A percentile compares a stretch with the other conserved stretches of the same genome.
Conservation (phyloP, 2,329 filamentous ascomycete genomes). For the Aureobasidium musti region DNA sequence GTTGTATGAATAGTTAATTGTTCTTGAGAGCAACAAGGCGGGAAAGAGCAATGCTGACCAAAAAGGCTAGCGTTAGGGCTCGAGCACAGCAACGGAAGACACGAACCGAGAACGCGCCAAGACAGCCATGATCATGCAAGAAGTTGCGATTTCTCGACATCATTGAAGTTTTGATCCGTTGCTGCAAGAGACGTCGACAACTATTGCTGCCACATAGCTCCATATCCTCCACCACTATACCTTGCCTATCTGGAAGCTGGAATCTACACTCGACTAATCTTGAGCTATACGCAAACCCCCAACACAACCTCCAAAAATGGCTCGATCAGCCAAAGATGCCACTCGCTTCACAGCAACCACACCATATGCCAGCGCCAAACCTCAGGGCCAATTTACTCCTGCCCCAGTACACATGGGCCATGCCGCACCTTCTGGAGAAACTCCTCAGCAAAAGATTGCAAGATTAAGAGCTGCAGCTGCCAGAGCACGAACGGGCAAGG, state of each 20-base stretch:
- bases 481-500: constrained; percentile 51
- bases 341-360: constrained; percentile 74
- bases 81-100: not conserved
- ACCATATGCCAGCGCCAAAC: constrained; percentile 69
- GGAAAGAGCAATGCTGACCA: constrained; percentile 3
- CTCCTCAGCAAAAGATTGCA: constrained; percentile 57
- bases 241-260: not conserved
- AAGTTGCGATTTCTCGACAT: constrained; percentile 24
- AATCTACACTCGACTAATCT: not conserved
- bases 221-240: not conserved
- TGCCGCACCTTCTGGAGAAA: constrained; percentile 50
- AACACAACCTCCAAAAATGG: constrained; percentile 42
- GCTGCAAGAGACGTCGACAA: not conserved
- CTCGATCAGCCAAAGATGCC: constrained; percentile 74
- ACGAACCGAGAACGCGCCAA: constrained; percentile 16
- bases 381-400: constrained; percentile 39
- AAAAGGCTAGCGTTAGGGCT: constrained; percentile 25
- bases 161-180: constrained; percentile 23
- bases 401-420: constrained; percentile 36
- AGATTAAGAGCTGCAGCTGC: constrained; percentile 54
- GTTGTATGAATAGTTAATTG: not conserved
- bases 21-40: not conserved
- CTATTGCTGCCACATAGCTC: not conserved
- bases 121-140: constrained; percentile 17
- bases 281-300: not conserved